A percentile compares a stretch with the other conserved stretches of the same genome.
These are phyloP conservation scores for Diversispora eburnea DNA, from an alignment of 192 early-diverging fungal species.

Conservation along the genomic window DNA sequence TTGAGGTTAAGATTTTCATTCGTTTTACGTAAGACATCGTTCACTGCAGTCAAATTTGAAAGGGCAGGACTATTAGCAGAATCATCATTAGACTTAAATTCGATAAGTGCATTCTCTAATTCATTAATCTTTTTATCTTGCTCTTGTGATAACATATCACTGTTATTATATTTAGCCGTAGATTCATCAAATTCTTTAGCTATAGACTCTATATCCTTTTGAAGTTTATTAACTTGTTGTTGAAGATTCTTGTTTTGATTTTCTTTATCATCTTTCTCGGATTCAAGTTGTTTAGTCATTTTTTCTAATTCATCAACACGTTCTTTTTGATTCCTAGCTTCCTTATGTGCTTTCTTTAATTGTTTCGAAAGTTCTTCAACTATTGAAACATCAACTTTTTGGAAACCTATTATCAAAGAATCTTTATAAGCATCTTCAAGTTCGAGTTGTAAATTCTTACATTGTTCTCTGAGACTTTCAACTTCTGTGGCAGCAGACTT, in stretches of 20 bases:
- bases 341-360: not conserved
- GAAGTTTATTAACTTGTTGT: slow-evolving; percentile 30
- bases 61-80: not conserved
- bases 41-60: slow-evolving; percentile 5
- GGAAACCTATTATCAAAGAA: not conserved
- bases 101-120: slow-evolving; percentile 29
- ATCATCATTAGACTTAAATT: not conserved
- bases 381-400: not conserved
- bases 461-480: not conserved
- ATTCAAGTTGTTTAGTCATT: slow-evolving; percentile 1
- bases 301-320: slow-evolving; percentile 22
- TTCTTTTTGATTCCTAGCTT: not conserved
- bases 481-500: not conserved
- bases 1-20: slow-evolving; percentile 11
- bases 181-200: slow-evolving; percentile 38
- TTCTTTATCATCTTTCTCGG: not conserved
- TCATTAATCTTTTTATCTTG: slow-evolving; percentile 37
- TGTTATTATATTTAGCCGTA: slow-evolving; percentile 32
- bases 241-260: not conserved
- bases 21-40: slow-evolving; percentile 10
- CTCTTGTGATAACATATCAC: slow-evolving; percentile 27
- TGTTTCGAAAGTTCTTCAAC: slow-evolving; percentile 13
- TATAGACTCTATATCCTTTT: slow-evolving; percentile 36
- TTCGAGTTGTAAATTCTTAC: not conserved
- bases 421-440: not conserved